These are phyloP conservation scores for Wickerhamomyces sp. DNA, from an alignment of 1,139 yeast species.

Conservation along the genomic window DNA sequence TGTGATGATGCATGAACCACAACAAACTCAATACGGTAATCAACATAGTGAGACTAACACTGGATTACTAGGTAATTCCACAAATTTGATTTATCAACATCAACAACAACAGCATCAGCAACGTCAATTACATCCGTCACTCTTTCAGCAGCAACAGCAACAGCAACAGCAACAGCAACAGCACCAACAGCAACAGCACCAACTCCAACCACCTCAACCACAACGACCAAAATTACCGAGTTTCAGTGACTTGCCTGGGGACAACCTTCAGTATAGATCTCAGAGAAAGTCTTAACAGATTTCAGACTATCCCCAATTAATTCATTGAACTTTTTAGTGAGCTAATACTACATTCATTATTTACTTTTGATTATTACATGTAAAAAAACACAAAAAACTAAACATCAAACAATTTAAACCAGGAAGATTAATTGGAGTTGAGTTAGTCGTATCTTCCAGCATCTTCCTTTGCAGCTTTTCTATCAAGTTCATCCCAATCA, in stretches of 20 bases:
- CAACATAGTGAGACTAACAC: too few species aligned
- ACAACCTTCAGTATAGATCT: neutral
- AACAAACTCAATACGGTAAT: too few species aligned
- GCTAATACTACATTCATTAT: too few species aligned
- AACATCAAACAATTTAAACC: neutral
- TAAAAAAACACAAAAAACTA: neutral
- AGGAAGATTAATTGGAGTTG: too few species aligned
- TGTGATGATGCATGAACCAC: too few species aligned
- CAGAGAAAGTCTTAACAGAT: neutral
- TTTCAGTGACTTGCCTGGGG: neutral
- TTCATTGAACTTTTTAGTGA: too few species aligned
- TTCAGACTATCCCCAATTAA: too few species aligned
- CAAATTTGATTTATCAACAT: neutral
- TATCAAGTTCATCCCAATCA: conserved; percentile 73
- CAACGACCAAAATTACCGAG: neutral
- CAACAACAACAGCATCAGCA: conserved; percentile 2
- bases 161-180: conserved; percentile 3
- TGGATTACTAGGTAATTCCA: too few species aligned
- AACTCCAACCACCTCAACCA: conserved; percentile 1
- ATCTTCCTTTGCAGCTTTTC: conserved; percentile 50
- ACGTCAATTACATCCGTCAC: conserved; percentile 1
- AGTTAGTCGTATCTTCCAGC: neutral
- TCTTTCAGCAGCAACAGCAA: neutral
- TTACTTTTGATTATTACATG: neutral
- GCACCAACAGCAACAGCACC: conserved; percentile 1